These are phyloP conservation scores for Aureobasidium sp. DNA, from an alignment of 2,329 filamentous ascomycete species.

Conservation along the genomic window DNA sequence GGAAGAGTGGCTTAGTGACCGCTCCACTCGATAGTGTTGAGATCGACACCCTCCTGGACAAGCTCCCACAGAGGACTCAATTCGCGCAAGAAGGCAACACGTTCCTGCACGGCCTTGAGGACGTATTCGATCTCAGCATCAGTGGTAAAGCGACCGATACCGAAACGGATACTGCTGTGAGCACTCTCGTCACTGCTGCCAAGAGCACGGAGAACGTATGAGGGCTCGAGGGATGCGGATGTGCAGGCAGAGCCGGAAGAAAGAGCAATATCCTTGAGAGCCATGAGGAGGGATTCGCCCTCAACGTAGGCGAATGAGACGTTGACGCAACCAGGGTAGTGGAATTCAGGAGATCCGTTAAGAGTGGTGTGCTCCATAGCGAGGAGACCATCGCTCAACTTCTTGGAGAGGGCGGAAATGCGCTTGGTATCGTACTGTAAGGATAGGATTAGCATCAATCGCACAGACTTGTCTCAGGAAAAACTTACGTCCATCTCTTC, in stretches of 20 bases:
- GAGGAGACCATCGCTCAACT: constrained; percentile 73
- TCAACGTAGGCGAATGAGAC: constrained; percentile 98
- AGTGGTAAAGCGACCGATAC: constrained; percentile 94
- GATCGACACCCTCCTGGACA: constrained; percentile 90
- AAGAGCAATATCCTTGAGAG: constrained; percentile 92
- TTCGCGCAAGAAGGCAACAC: constrained; percentile 88
- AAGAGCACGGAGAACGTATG: constrained; percentile 88
- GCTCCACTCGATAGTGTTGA: constrained; percentile 97
- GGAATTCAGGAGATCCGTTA: constrained; percentile 75
- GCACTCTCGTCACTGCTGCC: constrained; percentile 96
- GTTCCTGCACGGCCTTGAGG: constrained; percentile 82
- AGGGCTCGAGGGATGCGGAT: constrained; percentile 90
- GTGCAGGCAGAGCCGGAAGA: constrained; percentile 97
- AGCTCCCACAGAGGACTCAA: constrained; percentile 95
- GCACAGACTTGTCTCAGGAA: neutral
- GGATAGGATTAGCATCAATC: constrained; percentile 11
- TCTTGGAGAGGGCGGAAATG: constrained; percentile 74
- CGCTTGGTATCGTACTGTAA: constrained; percentile 83
- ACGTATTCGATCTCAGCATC: constrained; percentile 96
- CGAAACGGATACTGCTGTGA: constrained; percentile 95
- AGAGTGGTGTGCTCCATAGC: constrained; percentile 85
- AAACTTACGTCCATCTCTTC: constrained; percentile 74
- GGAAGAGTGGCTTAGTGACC: constrained; percentile 60
- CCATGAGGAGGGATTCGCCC: constrained; percentile 96
- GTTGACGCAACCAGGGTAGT: constrained; percentile 96